These are phyloP conservation scores for Heterobasidion irregulare DNA, from an alignment of 1,284 basidiomycete genomes.

Conservation along the genomic window DNA sequence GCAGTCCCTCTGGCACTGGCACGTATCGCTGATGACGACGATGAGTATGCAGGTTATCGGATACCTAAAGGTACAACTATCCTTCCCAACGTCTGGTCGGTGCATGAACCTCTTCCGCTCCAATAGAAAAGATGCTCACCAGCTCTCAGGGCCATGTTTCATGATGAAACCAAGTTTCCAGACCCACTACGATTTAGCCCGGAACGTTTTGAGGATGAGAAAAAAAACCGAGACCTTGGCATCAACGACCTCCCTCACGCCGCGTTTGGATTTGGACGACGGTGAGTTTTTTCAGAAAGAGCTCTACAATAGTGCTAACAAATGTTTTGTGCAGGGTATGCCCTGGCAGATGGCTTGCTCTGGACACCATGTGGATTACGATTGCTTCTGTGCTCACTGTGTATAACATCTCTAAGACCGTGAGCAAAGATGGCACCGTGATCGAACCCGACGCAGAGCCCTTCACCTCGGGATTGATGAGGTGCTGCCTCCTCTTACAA, in stretches of 20 bases:
- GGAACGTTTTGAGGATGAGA: not conserved
- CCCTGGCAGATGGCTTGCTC: constrained; percentile 34
- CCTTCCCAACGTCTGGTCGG: not conserved
- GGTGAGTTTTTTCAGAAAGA: constrained; percentile 8
- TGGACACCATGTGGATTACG: constrained; percentile 39
- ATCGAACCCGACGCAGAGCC: constrained; percentile 27
- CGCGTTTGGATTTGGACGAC: constrained; percentile 1
- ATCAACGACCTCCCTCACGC: not conserved
- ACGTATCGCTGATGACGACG: not conserved
- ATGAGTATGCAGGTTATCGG: constrained; percentile 7
- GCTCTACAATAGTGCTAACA: not conserved
- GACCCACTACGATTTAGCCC: not conserved
- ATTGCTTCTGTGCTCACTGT: constrained; percentile 35
- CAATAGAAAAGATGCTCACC: not conserved
- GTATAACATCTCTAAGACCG: constrained; percentile 30
- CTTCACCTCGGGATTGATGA: constrained; percentile 35
- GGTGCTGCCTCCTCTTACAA: constrained; percentile 18
- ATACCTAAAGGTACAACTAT: not conserved
- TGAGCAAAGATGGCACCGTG: constrained; percentile 30
- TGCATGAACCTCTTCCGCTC: not conserved
- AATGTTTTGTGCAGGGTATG: constrained; percentile 25
- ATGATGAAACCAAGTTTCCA: not conserved
- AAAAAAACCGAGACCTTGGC: not conserved
- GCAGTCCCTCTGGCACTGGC: not conserved
- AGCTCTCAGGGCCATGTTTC: not conserved